A percentile compares a stretch with the other conserved stretches of the same genome.
phyloP scores from a whole-genome alignment of 495 filamentous ascomycete genomes.

The Penicillium robsamsonii region DNA sequence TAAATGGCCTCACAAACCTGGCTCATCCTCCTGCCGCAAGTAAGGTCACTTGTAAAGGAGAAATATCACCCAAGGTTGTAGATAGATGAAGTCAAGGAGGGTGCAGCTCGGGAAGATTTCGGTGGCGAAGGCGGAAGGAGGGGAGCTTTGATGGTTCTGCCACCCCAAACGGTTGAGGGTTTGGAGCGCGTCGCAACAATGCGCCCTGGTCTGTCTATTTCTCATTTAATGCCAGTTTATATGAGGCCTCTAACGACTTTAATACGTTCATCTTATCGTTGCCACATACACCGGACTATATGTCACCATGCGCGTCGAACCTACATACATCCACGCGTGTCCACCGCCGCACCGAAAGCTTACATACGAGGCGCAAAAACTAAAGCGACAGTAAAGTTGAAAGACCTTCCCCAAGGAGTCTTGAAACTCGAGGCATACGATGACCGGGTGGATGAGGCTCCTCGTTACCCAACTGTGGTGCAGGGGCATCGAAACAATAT shows the following conservation, averaged over 20 bases:
- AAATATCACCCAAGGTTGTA: constrained; percentile 33
- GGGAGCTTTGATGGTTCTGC: constrained; percentile 29
- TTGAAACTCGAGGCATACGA: constrained; percentile 48
- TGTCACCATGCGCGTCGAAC: constrained; percentile 37
- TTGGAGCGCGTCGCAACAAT: constrained; percentile 20
- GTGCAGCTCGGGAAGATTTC: constrained; percentile 41
- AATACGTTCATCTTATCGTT: constrained; percentile 14
- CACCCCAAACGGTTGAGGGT: constrained; percentile 3
- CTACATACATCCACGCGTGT: constrained; percentile 18
- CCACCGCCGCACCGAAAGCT: constrained; percentile 12
- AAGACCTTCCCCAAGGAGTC: constrained; percentile 64
- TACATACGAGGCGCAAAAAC: constrained; percentile 47
- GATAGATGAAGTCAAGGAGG: constrained; percentile 16
- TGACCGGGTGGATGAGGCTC: constrained; percentile 48
- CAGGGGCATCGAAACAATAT: constrained; percentile 88
- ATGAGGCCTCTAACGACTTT: background rate
- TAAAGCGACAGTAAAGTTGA: constrained; percentile 53
- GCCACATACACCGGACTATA: constrained; percentile 30
- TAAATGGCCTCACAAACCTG: constrained; percentile 41
- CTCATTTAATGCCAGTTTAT: constrained; percentile 6
- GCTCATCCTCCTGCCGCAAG: constrained; percentile 42
- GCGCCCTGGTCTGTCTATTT: constrained; percentile 24
- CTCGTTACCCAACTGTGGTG: constrained; percentile 81
- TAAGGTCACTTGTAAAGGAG: constrained; percentile 27
- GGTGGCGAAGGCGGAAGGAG: constrained; percentile 44